Conservation (phyloP, 2,329 filamentous ascomycete genomes). For the Trichophyton rubrum region DNA sequence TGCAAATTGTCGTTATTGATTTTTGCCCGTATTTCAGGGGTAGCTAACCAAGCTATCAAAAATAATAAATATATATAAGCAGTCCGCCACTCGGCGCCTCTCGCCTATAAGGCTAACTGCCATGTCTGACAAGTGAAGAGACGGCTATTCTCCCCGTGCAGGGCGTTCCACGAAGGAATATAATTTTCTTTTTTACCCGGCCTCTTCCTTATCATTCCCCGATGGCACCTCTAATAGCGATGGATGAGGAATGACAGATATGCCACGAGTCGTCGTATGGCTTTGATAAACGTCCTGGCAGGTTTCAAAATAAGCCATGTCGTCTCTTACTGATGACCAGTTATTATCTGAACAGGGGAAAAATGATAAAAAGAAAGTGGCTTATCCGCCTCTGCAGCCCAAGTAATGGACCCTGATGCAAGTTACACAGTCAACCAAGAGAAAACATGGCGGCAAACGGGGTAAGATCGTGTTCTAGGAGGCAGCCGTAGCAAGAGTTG, state of each 20-base stretch:
- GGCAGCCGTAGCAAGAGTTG: neutral
- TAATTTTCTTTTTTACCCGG: no score
- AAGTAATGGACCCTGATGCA: neutral
- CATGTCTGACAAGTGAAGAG: neutral
- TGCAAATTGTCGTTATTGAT: neutral
- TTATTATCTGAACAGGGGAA: no score
- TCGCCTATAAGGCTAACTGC: neutral
- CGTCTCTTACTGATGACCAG: no score
- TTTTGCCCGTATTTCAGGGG: neutral
- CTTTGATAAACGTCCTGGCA: no score
- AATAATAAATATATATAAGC: neutral
- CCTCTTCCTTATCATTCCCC: no score
- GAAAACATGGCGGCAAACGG: neutral
- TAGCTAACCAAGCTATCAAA: neutral
- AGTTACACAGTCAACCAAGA: neutral
- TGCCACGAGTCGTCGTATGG: no score
- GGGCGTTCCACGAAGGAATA: neutral
- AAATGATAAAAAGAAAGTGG: no score
- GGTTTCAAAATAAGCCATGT: no score
- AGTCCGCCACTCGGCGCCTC: neutral
- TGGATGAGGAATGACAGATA: no score
- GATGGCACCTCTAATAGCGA: no score
- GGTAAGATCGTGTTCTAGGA: neutral
- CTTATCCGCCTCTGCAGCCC: neutral
- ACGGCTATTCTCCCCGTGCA: neutral